Evolutionary conservation across 345 rosid genomes (phyloP).

Genomic region (Gossypium australe): DNA sequence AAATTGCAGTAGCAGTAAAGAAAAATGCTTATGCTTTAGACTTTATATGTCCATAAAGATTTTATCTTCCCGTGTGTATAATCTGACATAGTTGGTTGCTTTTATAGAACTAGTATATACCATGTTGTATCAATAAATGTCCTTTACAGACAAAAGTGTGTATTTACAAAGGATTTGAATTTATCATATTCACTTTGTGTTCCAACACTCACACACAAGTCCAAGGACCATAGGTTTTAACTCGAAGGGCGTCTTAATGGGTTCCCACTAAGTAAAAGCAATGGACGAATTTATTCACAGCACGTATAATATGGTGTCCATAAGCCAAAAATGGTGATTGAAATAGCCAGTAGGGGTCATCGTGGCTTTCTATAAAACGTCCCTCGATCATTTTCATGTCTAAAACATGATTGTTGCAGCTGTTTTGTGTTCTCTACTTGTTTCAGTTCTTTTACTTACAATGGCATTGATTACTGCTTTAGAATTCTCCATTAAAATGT

Average conservation of each 20-base stretch:
- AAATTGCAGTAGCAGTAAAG: slow-evolving; percentile 20
- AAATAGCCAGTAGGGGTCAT: not conserved
- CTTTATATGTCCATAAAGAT: not conserved
- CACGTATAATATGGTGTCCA: not conserved
- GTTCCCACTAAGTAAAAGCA: too few species aligned
- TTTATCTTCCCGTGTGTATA: not conserved
- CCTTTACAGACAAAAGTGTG: too few species aligned
- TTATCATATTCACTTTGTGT: too few species aligned
- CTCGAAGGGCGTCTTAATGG: too few species aligned
- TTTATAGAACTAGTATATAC: not conserved
- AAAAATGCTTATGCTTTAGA: not conserved
- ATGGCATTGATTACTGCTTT: not conserved
- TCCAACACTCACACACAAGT: too few species aligned
- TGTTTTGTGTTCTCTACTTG: not conserved
- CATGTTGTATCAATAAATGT: too few species aligned
- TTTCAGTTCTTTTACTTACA: not conserved
- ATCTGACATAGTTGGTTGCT: not conserved
- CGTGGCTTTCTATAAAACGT: not conserved
- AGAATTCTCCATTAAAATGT: not conserved
- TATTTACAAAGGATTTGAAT: too few species aligned
- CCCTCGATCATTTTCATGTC: not conserved
- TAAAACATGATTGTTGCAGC: not conserved
- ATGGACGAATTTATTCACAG: not conserved
- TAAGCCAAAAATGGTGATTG: not conserved
- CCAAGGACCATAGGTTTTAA: too few species aligned